Evolutionary conservation across 129 eudicot genomes (phyloP).

Genomic region (Logfia minima): DNA sequence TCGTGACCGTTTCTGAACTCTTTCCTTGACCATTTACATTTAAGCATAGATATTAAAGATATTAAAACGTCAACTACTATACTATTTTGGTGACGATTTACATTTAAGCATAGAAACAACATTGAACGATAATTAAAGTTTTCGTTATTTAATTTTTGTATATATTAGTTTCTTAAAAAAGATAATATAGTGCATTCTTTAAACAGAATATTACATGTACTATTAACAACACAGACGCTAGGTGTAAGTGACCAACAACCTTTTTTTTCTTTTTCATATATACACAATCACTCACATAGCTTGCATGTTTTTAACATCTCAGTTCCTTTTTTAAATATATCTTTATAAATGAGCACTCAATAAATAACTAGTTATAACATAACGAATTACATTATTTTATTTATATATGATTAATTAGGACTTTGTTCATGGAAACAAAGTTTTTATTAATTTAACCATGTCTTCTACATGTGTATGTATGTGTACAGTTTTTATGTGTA

Average conservation of each 20-base stretch:
- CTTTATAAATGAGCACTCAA: not conserved
- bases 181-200: not conserved
- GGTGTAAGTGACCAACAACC: not conserved
- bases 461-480: not conserved
- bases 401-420: not conserved
- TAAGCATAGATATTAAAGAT: too few relatives aligned
- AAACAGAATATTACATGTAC: too few relatives aligned
- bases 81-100: too few relatives aligned
- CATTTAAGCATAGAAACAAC: too few relatives aligned
- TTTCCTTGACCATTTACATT: too few relatives aligned
- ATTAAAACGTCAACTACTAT: too few relatives aligned
- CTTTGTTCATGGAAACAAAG: not conserved
- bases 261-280: too few relatives aligned
- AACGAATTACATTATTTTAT: not conserved
- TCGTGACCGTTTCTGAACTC: too few relatives aligned
- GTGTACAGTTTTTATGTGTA: not conserved
- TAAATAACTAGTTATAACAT: not conserved
- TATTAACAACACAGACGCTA: not conserved
- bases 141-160: too few relatives aligned
- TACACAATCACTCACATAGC: too few relatives aligned
- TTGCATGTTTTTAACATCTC: not conserved
- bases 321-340: too few relatives aligned
- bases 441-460: conserved; percentile 12
- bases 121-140: not conserved
- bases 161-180: not conserved